Evolutionary conservation across 768 basidiomycete species (phyloP).

Genomic region (Lentinula lateritia): DNA sequence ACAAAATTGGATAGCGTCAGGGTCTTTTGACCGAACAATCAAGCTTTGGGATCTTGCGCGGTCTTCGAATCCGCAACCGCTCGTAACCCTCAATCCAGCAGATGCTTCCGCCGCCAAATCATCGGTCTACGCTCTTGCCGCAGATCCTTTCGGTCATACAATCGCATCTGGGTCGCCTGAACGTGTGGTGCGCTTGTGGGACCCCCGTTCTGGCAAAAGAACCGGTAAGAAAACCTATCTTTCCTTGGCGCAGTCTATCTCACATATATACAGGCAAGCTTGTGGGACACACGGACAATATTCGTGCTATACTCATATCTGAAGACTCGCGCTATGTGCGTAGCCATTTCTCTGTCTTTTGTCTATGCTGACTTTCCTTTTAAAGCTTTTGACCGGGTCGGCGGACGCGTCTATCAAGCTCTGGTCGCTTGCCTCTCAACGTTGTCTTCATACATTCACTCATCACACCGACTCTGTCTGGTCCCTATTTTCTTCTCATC

Average conservation of each 20-base stretch:
- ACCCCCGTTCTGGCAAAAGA: slow-evolving; percentile 80
- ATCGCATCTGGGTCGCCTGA: slow-evolving; percentile 92
- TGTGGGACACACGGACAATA: slow-evolving; percentile 96
- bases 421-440: slow-evolving; percentile 87
- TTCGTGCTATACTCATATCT: slow-evolving; percentile 82
- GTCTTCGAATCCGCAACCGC: slow-evolving; percentile 32
- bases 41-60: slow-evolving; percentile 87
- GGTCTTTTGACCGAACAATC: slow-evolving; percentile 91
- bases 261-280: slow-evolving; percentile 52
- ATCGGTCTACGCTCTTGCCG: slow-evolving; percentile 73
- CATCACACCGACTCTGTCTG: slow-evolving; percentile 94
- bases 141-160: slow-evolving; percentile 72
- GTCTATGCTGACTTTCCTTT: slow-evolving; percentile 3
- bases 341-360: slow-evolving; percentile 9
- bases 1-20: slow-evolving; percentile 86
- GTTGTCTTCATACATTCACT: slow-evolving; percentile 93
- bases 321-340: slow-evolving; percentile 89
- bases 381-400: slow-evolving; percentile 76
- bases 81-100: slow-evolving; percentile 63
- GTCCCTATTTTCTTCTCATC: slow-evolving; percentile 86
- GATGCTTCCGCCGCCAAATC: slow-evolving; percentile 64
- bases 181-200: slow-evolving; percentile 88
- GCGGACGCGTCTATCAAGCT: slow-evolving; percentile 89
- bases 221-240: slow-evolving; percentile 28
- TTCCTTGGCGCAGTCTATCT: neutral